phyloP scores from a whole-genome alignment of 2,329 filamentous ascomycete species.

The Alternaria novae-zelandiae region DNA sequence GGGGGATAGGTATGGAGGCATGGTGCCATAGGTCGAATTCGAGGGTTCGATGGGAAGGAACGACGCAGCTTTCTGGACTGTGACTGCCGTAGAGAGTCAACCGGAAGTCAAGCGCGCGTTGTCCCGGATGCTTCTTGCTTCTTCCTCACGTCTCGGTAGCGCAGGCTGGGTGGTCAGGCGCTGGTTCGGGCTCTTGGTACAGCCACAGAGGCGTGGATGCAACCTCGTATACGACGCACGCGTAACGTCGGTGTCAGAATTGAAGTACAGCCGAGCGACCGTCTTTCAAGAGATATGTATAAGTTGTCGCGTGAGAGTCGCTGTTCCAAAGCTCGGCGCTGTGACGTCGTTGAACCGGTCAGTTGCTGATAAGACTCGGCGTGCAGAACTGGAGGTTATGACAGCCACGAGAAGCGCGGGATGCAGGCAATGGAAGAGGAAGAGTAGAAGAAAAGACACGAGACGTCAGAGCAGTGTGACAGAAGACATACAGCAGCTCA shows the following conservation, averaged over 20 bases:
- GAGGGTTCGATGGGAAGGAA: slow-evolving; percentile 13
- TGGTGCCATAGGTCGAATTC: slow-evolving; percentile 33
- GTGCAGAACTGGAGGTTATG: slow-evolving; percentile 1
- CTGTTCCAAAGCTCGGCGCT: slow-evolving; percentile 7
- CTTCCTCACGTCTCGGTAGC: slow-evolving; percentile 2
- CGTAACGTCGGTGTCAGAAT: background rate
- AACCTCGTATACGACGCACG: slow-evolving; percentile 1
- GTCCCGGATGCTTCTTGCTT: background rate
- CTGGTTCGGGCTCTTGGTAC: slow-evolving; percentile 29
- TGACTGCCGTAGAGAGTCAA: background rate
- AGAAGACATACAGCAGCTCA: slow-evolving; percentile 4
- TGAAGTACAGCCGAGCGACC: background rate
- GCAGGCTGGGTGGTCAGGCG: slow-evolving; percentile 31
- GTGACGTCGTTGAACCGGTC: slow-evolving; percentile 20
- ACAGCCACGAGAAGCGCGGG: slow-evolving; percentile 2
- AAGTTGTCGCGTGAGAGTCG: background rate
- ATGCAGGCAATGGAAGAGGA: background rate
- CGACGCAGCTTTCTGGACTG: background rate
- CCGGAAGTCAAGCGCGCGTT: background rate
- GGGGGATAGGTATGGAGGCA: slow-evolving; percentile 45
- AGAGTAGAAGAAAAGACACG: slow-evolving; percentile 7
- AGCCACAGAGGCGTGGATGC: slow-evolving; percentile 38
- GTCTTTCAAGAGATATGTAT: background rate
- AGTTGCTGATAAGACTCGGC: slow-evolving; percentile 13
- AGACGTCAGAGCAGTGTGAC: background rate